These are phyloP conservation scores for Plasmodium gallinaceum DNA, from an alignment of 169 alveolate genomes.

Conservation along the genomic window DNA sequence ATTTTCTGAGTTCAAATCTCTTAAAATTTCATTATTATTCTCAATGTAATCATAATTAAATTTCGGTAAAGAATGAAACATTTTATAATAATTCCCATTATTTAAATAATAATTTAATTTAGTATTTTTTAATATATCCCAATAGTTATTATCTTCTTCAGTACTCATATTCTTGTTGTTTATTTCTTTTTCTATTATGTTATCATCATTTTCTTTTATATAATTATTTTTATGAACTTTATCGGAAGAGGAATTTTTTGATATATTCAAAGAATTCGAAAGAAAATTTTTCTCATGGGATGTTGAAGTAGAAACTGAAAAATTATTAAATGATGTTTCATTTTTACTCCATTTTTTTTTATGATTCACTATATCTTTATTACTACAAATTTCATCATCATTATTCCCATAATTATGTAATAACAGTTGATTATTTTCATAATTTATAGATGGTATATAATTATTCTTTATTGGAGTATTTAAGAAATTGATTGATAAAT, in stretches of 20 bases:
- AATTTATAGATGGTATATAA: background rate
- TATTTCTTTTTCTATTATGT: background rate
- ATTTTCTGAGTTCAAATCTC: background rate
- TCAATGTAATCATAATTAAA: background rate
- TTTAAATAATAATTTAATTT: slow-evolving; percentile 43
- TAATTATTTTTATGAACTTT: background rate
- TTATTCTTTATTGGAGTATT: slow-evolving; percentile 1
- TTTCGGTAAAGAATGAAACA: slow-evolving; percentile 54
- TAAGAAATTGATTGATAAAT: background rate
- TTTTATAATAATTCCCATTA: slow-evolving; percentile 12
- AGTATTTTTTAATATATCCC: slow-evolving; percentile 19
- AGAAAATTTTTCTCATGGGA: background rate
- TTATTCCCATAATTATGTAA: background rate
- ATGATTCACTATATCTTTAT: slow-evolving; percentile 12
- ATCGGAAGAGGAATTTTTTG: background rate
- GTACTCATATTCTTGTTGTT: background rate
- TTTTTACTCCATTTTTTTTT: background rate
- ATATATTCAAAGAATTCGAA: background rate
- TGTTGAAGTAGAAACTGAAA: slow-evolving; percentile 8
- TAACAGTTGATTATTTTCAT: background rate
- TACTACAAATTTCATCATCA: background rate
- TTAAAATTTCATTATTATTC: slow-evolving; percentile 3
- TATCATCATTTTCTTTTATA: background rate
- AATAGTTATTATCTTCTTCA: background rate
- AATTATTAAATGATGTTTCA: slow-evolving; percentile 7